These are phyloP conservation scores for Dryas alaskensis DNA, from an alignment of 306 rosid genomes.

Conservation along the genomic window DNA sequence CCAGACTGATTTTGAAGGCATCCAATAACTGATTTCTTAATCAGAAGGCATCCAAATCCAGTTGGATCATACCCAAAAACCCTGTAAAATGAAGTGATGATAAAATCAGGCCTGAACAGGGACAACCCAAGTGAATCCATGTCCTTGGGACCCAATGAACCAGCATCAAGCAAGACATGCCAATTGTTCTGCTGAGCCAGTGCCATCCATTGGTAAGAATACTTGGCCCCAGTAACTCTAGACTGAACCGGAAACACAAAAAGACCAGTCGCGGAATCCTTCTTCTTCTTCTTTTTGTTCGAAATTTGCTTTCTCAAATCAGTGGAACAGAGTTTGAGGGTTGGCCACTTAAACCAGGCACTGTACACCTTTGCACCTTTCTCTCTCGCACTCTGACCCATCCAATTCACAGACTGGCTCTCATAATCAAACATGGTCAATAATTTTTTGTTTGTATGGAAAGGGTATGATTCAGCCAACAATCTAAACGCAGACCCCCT, in stretches of 20 bases:
- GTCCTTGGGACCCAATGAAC: conserved; percentile 95
- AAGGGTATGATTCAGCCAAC: conserved; percentile 89
- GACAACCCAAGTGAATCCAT: conserved; percentile 98
- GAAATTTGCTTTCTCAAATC: conserved; percentile 92
- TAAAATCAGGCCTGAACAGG: conserved; percentile 91
- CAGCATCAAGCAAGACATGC: conserved; percentile 97
- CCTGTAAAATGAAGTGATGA: conserved; percentile 90
- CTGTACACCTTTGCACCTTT: conserved; percentile 88
- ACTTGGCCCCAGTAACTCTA: conserved; percentile 91
- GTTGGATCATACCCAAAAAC: conserved; percentile 95
- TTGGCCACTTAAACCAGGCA: conserved; percentile 98
- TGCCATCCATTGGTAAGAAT: conserved; percentile 99
- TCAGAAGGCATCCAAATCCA: conserved; percentile 93
- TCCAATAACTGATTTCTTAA: conserved; percentile 86
- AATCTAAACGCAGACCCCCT: conserved; percentile 91
- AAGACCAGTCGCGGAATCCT: conserved; percentile 86
- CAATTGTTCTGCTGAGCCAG: conserved; percentile 94
- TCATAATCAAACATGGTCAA: conserved; percentile 97
- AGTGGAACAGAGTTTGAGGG: conserved; percentile 85
- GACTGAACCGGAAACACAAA: conserved; percentile 97
- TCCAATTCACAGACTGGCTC: conserved; percentile 94
- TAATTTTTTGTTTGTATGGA: conserved; percentile 79
- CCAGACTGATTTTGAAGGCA: conserved; percentile 88
- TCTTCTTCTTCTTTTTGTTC: conserved; percentile 80
- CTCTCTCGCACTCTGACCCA: conserved; percentile 87